Percentiles rank a stretch among this genome's conserved stretches.
Conservation (phyloP, 2,329 filamentous ascomycete genomes). For the Microsporum audouinii region DNA sequence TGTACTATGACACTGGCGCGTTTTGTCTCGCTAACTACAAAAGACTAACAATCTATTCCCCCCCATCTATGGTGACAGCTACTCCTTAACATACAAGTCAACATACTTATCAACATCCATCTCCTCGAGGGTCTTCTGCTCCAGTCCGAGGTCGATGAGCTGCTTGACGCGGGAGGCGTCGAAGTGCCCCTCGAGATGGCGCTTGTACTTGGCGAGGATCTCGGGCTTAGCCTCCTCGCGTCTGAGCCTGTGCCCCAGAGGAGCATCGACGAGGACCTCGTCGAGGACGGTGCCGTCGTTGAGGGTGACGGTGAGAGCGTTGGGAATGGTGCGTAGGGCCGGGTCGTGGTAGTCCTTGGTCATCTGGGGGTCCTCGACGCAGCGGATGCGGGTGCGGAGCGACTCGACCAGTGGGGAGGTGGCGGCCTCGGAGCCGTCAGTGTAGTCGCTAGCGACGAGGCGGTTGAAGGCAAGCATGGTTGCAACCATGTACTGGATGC, state of each 20-base stretch:
- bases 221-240: constrained; percentile 96
- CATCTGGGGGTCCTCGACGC: constrained; percentile 91
- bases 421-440: constrained; percentile 82
- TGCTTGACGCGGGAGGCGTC: constrained; percentile 64
- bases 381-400: constrained; percentile 85
- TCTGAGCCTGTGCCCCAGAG: constrained; percentile 79
- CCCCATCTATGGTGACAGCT: constrained; percentile 19
- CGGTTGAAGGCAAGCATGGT: constrained; percentile 95
- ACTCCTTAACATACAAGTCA: constrained; percentile 61
- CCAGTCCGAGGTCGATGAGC: constrained; percentile 67
- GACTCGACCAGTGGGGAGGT: constrained; percentile 81
- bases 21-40: not conserved
- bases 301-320: constrained; percentile 86
- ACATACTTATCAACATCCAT: constrained; percentile 89
- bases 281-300: constrained; percentile 87
- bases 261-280: constrained; percentile 86
- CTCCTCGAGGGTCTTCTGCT: constrained; percentile 62
- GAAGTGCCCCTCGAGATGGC: constrained; percentile 78
- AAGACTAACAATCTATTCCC: not conserved
- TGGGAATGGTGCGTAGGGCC: constrained; percentile 86
- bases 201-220: constrained; percentile 90
- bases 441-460: constrained; percentile 86
- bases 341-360: constrained; percentile 94
- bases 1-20: too few species aligned
- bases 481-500: constrained; percentile 97